Conservation (phyloP, 2,329 filamentous ascomycete genomes). For the Clarireedia hainanense region DNA sequence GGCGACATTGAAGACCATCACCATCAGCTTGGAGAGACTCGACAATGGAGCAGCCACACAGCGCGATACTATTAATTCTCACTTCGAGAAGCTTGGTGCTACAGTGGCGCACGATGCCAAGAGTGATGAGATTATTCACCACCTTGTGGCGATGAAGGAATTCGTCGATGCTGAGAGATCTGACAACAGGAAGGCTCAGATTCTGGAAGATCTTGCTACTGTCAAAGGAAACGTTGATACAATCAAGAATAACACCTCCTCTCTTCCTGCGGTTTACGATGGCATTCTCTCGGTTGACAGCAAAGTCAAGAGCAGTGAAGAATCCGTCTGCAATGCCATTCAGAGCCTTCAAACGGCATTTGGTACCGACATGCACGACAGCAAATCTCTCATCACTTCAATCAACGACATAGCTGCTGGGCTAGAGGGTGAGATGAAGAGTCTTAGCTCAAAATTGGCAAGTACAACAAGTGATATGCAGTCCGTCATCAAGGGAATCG, state of each 20-base stretch:
- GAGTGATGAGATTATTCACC: background rate
- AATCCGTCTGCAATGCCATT: constrained; percentile 8
- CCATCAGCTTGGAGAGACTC: constrained; percentile 5
- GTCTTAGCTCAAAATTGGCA: constrained; percentile 7
- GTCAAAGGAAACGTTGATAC: background rate
- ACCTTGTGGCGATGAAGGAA: no score
- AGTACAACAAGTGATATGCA: constrained; percentile 9
- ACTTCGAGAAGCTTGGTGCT: background rate
- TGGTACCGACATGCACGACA: constrained; percentile 7
- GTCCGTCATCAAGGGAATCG: constrained; percentile 11
- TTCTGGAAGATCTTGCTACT: background rate
- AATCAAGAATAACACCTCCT: constrained; percentile 3
- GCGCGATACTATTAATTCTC: background rate
- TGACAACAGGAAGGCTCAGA: background rate
- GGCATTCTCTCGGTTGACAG: constrained; percentile 9
- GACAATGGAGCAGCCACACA: constrained; percentile 1
- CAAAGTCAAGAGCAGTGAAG: constrained; percentile 10
- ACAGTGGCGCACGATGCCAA: background rate
- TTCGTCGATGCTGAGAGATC: background rate
- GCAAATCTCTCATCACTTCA: constrained; percentile 6
- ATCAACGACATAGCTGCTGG: constrained; percentile 8
- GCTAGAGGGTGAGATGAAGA: constrained; percentile 12
- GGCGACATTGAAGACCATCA: constrained; percentile 5
- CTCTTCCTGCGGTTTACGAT: constrained; percentile 9
- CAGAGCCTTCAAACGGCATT: constrained; percentile 9